Evolutionary conservation across 2,329 filamentous ascomycete genomes (phyloP).

Genomic region (Xylariaceae sp.): DNA sequence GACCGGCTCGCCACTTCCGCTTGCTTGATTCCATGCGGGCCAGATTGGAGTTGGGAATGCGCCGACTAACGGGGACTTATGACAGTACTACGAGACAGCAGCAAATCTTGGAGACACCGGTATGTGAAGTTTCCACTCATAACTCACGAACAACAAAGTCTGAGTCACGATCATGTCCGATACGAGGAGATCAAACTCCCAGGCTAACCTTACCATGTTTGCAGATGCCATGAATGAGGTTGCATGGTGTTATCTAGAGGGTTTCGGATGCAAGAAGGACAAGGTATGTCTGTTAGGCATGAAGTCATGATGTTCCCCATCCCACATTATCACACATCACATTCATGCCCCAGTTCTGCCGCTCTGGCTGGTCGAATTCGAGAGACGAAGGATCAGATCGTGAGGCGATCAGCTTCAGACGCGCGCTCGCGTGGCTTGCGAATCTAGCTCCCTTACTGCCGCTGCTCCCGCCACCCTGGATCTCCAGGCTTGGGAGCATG

Average conservation of each 20-base stretch:
- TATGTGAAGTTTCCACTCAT: constrained; percentile 36
- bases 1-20: constrained; percentile 3
- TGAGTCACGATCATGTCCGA: constrained; percentile 14
- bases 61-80: constrained; percentile 22
- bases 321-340: constrained; percentile 24
- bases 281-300: constrained; percentile 67
- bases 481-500: constrained; percentile 8
- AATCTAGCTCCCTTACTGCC: constrained; percentile 19
- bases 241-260: constrained; percentile 92
- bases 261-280: constrained; percentile 97
- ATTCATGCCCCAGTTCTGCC: constrained; percentile 16
- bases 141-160: constrained; percentile 12
- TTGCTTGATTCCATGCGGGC: constrained; percentile 3
- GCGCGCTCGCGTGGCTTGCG: constrained; percentile 14
- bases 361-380: constrained; percentile 12
- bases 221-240: constrained; percentile 95
- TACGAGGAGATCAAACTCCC: constrained; percentile 22
- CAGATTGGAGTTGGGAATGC: constrained; percentile 9
- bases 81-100: constrained; percentile 92
- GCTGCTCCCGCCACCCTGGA: constrained; percentile 4
- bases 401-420: constrained; percentile 13
- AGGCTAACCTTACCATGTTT: constrained; percentile 20
- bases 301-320: constrained; percentile 8
- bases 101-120: constrained; percentile 90
- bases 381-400: constrained; percentile 4